phyloP scores from a whole-genome alignment of 73 alveolate genomes.

The Paramecium pentaurelia region DNA sequence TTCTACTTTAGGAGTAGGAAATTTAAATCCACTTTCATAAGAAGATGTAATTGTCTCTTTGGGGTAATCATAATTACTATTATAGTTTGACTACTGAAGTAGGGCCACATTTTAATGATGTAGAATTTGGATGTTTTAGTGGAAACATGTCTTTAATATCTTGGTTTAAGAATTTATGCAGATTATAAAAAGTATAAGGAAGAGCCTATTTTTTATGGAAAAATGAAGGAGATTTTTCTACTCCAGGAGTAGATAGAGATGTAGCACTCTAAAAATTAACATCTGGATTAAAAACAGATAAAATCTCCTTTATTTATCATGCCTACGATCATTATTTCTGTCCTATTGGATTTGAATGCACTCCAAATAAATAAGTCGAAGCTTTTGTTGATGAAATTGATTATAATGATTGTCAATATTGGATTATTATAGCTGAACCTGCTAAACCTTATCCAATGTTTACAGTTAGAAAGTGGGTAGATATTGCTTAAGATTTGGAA shows the following conservation, averaged over 20 bases:
- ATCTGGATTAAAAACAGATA: slow-evolving; percentile 63
- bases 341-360: slow-evolving; percentile 81
- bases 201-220: slow-evolving; percentile 70
- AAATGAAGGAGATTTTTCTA: slow-evolving; percentile 68
- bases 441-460: slow-evolving; percentile 49
- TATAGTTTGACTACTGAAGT: slow-evolving; percentile 58
- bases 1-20: slow-evolving; percentile 51
- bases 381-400: slow-evolving; percentile 68
- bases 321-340: slow-evolving; percentile 86
- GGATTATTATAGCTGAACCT: slow-evolving; percentile 59
- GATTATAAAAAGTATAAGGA: slow-evolving; percentile 59
- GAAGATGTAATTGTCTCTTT: background rate
- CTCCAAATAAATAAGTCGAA: slow-evolving; percentile 72
- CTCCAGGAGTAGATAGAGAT: slow-evolving; percentile 68
- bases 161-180: slow-evolving; percentile 16
- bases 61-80: background rate
- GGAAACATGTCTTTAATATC: slow-evolving; percentile 77
- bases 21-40: background rate
- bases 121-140: slow-evolving; percentile 47
- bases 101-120: slow-evolving; percentile 71
- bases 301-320: slow-evolving; percentile 76
- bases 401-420: slow-evolving; percentile 62
- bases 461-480: slow-evolving; percentile 63
- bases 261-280: slow-evolving; percentile 60
- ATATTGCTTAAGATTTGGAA: background rate